phyloP scores from a whole-genome alignment of 441 rosid species.

The Mallotus repandus region DNA sequence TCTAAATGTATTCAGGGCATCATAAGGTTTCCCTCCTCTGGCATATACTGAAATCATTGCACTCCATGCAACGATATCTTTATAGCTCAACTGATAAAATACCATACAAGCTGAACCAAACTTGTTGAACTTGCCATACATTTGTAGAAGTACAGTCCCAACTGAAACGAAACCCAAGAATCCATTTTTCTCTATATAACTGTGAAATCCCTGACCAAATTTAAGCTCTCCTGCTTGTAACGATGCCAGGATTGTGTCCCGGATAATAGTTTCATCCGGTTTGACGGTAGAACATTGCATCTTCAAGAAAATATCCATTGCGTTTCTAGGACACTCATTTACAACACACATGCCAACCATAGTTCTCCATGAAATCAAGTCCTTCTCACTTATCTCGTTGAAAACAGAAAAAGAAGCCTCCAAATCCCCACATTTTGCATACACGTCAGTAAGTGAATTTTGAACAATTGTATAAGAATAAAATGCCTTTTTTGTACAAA shows the following conservation, averaged over 20 bases:
- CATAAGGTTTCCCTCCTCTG: slow-evolving; percentile 22
- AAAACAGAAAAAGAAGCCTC: slow-evolving; percentile 2
- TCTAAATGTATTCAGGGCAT: slow-evolving; percentile 27
- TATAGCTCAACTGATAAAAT: slow-evolving; percentile 25
- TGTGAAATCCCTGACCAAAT: slow-evolving; percentile 16
- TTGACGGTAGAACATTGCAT: background rate
- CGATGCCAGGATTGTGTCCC: slow-evolving; percentile 1
- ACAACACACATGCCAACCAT: background rate
- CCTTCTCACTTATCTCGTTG: slow-evolving; percentile 5
- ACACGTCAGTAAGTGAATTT: slow-evolving; percentile 8
- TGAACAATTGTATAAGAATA: slow-evolving; percentile 1
- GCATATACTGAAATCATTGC: slow-evolving; percentile 30
- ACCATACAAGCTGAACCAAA: slow-evolving; percentile 14
- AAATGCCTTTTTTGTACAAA: background rate
- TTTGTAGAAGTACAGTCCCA: slow-evolving; percentile 20
- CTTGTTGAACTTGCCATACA: slow-evolving; percentile 15
- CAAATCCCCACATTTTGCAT: slow-evolving; percentile 18
- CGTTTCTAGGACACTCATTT: slow-evolving; percentile 17
- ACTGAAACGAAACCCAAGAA: slow-evolving; percentile 9
- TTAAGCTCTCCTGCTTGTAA: background rate
- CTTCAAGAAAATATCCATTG: slow-evolving; percentile 17
- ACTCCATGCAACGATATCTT: slow-evolving; percentile 36
- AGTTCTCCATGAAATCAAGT: slow-evolving; percentile 21
- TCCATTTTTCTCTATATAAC: slow-evolving; percentile 11
- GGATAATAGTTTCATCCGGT: slow-evolving; percentile 11